phyloP scores from a whole-genome alignment of 2,329 filamentous ascomycete genomes.

The Dryadomyces quercivorus region DNA sequence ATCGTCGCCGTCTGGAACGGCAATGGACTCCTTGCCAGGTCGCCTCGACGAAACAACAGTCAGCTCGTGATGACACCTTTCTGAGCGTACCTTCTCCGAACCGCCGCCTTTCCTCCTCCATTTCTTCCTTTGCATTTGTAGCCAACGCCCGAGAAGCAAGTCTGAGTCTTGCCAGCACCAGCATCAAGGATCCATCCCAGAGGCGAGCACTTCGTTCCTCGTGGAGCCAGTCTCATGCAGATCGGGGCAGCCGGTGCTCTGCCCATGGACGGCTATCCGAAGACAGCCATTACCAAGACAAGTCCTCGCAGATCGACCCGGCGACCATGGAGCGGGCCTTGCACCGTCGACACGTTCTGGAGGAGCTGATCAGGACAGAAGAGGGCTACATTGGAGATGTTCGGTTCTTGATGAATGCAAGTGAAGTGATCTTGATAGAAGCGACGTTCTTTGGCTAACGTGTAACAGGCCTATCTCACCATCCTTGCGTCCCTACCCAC shows the following conservation, averaged over 20 bases:
- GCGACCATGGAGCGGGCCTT: slow-evolving; percentile 58
- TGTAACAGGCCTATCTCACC: slow-evolving; percentile 55
- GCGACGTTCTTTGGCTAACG: neutral
- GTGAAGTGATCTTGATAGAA: slow-evolving; percentile 13
- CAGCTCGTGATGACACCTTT: neutral
- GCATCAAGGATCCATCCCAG: slow-evolving; percentile 50
- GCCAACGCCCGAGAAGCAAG: slow-evolving; percentile 73
- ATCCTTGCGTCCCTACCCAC: slow-evolving; percentile 60
- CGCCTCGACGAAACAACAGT: neutral
- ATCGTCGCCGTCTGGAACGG: slow-evolving; percentile 39
- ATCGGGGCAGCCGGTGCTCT: slow-evolving; percentile 51
- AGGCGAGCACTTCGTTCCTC: slow-evolving; percentile 40
- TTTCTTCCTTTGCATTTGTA: slow-evolving; percentile 68
- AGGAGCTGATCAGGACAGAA: slow-evolving; percentile 78
- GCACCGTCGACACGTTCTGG: slow-evolving; percentile 66
- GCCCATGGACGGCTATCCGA: slow-evolving; percentile 50
- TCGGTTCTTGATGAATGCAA: slow-evolving; percentile 74
- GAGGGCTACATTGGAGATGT: slow-evolving; percentile 81
- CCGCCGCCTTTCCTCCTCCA: slow-evolving; percentile 51
- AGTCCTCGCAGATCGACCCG: slow-evolving; percentile 43
- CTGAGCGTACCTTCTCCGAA: slow-evolving; percentile 9
- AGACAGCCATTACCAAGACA: slow-evolving; percentile 50
- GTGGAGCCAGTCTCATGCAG: slow-evolving; percentile 42
- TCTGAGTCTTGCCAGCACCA: slow-evolving; percentile 62
- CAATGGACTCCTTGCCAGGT: slow-evolving; percentile 13